Percentiles rank a stretch among this genome's conserved stretches.
Conservation (phyloP, 2,329 filamentous ascomycete species). For the Aspergillus carbonarius region DNA sequence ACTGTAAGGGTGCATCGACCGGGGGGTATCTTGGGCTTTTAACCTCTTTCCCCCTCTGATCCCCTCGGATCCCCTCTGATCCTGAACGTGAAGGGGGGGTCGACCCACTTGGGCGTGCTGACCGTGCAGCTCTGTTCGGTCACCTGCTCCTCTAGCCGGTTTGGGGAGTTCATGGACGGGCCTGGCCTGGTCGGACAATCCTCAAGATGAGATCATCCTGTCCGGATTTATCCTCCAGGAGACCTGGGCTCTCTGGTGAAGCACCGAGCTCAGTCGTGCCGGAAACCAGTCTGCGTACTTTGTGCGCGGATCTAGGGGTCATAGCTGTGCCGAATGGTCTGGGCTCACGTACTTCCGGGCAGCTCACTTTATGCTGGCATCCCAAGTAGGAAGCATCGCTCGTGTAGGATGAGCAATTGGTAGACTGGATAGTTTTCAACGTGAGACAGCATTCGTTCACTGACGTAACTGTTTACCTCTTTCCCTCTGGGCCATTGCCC, state of each 20-base stretch:
- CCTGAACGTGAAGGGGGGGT: slow-evolving; percentile 5
- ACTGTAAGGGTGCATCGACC: slow-evolving; percentile 6
- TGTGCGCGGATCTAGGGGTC: not conserved
- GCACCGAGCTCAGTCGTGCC: not conserved
- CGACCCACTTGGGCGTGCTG: slow-evolving; percentile 20
- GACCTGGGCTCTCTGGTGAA: not conserved
- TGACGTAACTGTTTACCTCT: not conserved
- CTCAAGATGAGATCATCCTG: not conserved
- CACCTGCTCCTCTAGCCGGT: slow-evolving; percentile 22
- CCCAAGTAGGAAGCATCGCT: not conserved
- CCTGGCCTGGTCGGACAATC: slow-evolving; percentile 1
- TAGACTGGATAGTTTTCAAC: not conserved
- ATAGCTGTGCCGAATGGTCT: not conserved
- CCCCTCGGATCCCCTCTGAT: not conserved
- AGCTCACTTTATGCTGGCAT: not conserved
- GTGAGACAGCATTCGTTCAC: not conserved
- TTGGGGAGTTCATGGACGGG: slow-evolving; percentile 10
- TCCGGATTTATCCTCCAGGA: not conserved
- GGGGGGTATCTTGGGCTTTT: slow-evolving; percentile 3
- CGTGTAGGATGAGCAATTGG: not conserved
- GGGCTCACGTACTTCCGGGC: not conserved
- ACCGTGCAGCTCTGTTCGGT: slow-evolving; percentile 23
- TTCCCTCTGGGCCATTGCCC: not conserved
- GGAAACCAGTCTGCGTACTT: not conserved
- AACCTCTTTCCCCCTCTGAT: not conserved